phyloP scores from a whole-genome alignment of 306 rosid species.

The Cucurbita moschata region DNA sequence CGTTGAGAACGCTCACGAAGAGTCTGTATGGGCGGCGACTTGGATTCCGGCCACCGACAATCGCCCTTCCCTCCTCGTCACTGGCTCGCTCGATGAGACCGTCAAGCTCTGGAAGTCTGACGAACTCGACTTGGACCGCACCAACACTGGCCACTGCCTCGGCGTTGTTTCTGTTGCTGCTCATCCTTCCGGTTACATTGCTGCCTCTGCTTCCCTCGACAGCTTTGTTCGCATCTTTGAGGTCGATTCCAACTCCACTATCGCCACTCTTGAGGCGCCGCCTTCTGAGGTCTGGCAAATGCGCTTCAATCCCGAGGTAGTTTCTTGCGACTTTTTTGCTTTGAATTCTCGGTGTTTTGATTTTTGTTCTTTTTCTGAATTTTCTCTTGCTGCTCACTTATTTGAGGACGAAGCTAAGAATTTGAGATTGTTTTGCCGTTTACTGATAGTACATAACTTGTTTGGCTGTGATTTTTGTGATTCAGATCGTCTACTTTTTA shows the following conservation, averaged over 20 bases:
- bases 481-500: neutral
- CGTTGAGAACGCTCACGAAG: constrained; percentile 74
- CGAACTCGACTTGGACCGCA: constrained; percentile 55
- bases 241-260: constrained; percentile 71
- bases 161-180: constrained; percentile 93
- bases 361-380: neutral
- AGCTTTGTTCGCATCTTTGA: constrained; percentile 82
- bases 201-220: constrained; percentile 94
- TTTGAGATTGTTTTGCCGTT: neutral
- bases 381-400: neutral
- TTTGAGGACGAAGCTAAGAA: neutral
- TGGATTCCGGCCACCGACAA: constrained; percentile 78
- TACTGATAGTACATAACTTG: neutral
- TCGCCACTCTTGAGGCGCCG: constrained; percentile 89
- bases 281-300: constrained; percentile 99
- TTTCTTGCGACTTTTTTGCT: neutral
- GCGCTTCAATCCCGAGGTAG: constrained; percentile 80
- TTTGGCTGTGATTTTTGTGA: neutral
- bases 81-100: constrained; percentile 90
- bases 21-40: constrained; percentile 85
- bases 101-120: constrained; percentile 84
- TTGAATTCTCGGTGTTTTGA: neutral
- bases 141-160: constrained; percentile 86
- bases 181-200: constrained; percentile 73
- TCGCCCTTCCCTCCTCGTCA: constrained; percentile 60